phyloP scores from a whole-genome alignment of 768 basidiomycete species.

The Phylloporus sp. region DNA sequence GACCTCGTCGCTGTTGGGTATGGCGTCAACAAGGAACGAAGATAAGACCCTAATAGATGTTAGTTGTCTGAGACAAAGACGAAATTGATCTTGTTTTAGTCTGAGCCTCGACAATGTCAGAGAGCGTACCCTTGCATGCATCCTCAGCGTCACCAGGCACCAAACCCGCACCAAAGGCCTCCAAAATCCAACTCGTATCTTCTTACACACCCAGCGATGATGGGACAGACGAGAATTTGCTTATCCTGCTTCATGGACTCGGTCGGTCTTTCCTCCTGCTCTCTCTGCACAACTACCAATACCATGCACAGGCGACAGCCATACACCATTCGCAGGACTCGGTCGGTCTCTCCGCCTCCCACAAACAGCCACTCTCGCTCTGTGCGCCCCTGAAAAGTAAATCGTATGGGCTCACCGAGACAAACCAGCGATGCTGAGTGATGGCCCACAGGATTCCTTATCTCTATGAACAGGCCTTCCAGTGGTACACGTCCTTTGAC shows the following conservation, averaged over 20 bases:
- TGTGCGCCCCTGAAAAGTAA: constrained; percentile 76
- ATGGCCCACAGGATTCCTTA: constrained; percentile 59
- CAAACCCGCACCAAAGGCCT: constrained; percentile 48
- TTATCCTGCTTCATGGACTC: constrained; percentile 82
- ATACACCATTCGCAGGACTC: constrained; percentile 70
- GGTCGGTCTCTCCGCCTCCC: constrained; percentile 76
- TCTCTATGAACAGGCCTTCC: constrained; percentile 73
- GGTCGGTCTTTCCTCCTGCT: constrained; percentile 42
- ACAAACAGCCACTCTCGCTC: constrained; percentile 79
- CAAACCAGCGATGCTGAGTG: constrained; percentile 8
- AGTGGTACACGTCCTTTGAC: constrained; percentile 87
- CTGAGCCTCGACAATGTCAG: constrained; percentile 12
- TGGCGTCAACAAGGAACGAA: no score
- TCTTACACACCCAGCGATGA: constrained; percentile 72
- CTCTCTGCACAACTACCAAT: neutral
- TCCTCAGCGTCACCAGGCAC: constrained; percentile 26
- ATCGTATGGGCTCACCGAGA: constrained; percentile 19
- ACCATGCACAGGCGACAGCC: constrained; percentile 70
- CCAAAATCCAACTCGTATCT: constrained; percentile 53
- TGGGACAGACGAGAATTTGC: constrained; percentile 80
- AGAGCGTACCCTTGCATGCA: constrained; percentile 20
- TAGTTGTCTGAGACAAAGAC: no score
- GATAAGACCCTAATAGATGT: no score
- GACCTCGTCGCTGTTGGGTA: no score
- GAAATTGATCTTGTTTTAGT: no score